phyloP scores from a whole-genome alignment of 371 early-diverging fungal genomes.

The Mucor indicus region DNA sequence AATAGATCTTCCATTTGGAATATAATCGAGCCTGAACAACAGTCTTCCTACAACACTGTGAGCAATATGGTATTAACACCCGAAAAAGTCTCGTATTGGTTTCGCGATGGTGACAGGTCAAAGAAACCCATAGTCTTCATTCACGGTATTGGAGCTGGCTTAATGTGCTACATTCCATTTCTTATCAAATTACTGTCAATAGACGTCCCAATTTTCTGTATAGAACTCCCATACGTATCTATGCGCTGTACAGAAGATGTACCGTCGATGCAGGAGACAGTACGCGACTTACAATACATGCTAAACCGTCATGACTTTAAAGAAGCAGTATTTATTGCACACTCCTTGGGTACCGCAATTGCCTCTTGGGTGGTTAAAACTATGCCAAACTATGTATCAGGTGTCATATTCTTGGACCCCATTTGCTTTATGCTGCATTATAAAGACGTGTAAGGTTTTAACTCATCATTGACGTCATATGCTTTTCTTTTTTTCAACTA shows the following conservation, averaged over 20 bases:
- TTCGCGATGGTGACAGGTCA: slow-evolving; percentile 38
- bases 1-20: slow-evolving; percentile 27
- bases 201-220: slow-evolving; percentile 61
- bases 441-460: slow-evolving; percentile 50
- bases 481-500: too few species aligned
- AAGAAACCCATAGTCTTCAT: slow-evolving; percentile 66
- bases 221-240: slow-evolving; percentile 70
- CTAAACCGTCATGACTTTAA: slow-evolving; percentile 49
- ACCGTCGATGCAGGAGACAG: slow-evolving; percentile 60
- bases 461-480: too few species aligned
- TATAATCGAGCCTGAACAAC: slow-evolving; percentile 22
- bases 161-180: slow-evolving; percentile 57
- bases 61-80: background rate
- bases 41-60: too few species aligned
- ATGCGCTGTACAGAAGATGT: slow-evolving; percentile 62
- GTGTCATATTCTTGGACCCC: slow-evolving; percentile 63
- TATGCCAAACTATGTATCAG: slow-evolving; percentile 39
- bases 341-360: slow-evolving; percentile 66
- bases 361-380: slow-evolving; percentile 51
- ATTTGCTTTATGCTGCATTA: slow-evolving; percentile 70
- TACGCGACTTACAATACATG: slow-evolving; percentile 60
- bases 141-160: slow-evolving; percentile 69
- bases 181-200: slow-evolving; percentile 36
- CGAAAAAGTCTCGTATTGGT: slow-evolving; percentile 52
- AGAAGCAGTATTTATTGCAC: slow-evolving; percentile 65